Percentiles rank a stretch among this genome's conserved stretches.
Evolutionary conservation across 768 basidiomycete species (phyloP).

Genomic region (Lactarius tabidus): DNA sequence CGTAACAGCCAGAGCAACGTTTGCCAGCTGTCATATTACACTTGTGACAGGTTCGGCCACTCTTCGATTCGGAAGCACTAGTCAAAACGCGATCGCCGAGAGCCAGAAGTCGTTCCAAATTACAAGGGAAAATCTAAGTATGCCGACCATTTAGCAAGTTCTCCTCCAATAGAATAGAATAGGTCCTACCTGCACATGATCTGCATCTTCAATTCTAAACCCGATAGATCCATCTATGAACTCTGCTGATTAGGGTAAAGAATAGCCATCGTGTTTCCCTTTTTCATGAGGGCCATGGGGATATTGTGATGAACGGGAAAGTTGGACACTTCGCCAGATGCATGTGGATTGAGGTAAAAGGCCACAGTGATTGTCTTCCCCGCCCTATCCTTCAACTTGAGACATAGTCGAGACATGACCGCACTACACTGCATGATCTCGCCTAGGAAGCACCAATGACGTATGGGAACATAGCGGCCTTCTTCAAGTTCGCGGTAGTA

Average conservation of each 20-base stretch:
- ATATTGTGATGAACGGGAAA: neutral
- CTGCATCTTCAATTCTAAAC: neutral
- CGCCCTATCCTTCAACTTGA: neutral
- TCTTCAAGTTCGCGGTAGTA: neutral
- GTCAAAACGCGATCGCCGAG: neutral
- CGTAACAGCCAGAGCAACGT: neutral
- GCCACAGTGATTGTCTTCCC: neutral
- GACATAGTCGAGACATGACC: neutral
- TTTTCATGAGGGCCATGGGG: neutral
- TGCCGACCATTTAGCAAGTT: neutral
- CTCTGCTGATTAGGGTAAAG: neutral
- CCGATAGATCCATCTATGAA: neutral
- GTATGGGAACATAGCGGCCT: neutral
- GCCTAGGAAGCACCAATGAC: neutral
- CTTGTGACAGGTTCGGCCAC: neutral
- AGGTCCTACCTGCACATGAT: neutral
- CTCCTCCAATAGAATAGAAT: neutral
- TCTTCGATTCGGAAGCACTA: neutral
- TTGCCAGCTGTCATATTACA: neutral
- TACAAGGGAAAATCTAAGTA: neutral
- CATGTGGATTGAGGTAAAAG: neutral
- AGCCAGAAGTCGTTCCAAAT: neutral
- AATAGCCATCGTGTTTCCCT: neutral
- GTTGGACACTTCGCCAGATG: neutral
- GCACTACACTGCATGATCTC: neutral